Conservation (phyloP, 1,139 yeast species). For the Saccharomyces hybrid region DNA sequence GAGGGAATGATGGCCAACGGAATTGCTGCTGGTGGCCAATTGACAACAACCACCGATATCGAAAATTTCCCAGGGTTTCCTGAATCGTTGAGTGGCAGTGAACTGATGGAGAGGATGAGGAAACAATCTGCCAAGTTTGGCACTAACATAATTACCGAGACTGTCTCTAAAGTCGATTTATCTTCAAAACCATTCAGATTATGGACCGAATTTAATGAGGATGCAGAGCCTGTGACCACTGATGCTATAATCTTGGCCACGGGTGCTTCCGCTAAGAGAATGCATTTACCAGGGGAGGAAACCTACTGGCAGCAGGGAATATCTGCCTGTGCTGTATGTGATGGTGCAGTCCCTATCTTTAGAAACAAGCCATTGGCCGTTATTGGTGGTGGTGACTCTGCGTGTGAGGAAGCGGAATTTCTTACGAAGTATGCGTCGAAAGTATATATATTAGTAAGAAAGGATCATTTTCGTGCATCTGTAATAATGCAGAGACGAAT, state of each 20-base stretch:
- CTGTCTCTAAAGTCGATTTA: conserved; percentile 84
- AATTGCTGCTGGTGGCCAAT: conserved; percentile 97
- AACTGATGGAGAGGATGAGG: conserved; percentile 89
- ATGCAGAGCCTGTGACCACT: conserved; percentile 78
- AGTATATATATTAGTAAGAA: conserved; percentile 87
- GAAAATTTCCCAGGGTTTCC: conserved; percentile 99
- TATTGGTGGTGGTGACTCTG: conserved; percentile 98
- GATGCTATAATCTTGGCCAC: conserved; percentile 92
- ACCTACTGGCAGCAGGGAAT: conserved; percentile 98
- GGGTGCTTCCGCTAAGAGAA: conserved; percentile 95
- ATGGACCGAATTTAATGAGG: conserved; percentile 94
- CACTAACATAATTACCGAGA: conserved; percentile 88
- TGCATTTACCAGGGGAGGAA: conserved; percentile 92
- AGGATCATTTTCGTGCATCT: conserved; percentile 92
- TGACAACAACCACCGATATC: conserved; percentile 94
- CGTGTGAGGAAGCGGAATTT: conserved; percentile 96
- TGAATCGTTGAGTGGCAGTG: conserved; percentile 76
- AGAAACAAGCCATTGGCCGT: conserved; percentile 97
- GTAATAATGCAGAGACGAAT: conserved; percentile 95
- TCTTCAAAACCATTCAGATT: conserved; percentile 84
- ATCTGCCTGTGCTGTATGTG: conserved; percentile 98
- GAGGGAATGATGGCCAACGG: conserved; percentile 98
- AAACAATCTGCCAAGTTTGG: conserved; percentile 82
- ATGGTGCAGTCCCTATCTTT: conserved; percentile 97
- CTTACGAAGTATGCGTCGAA: conserved; percentile 95